These are phyloP conservation scores for Megacollybia marginata DNA, from an alignment of 768 basidiomycete species.

Conservation along the genomic window DNA sequence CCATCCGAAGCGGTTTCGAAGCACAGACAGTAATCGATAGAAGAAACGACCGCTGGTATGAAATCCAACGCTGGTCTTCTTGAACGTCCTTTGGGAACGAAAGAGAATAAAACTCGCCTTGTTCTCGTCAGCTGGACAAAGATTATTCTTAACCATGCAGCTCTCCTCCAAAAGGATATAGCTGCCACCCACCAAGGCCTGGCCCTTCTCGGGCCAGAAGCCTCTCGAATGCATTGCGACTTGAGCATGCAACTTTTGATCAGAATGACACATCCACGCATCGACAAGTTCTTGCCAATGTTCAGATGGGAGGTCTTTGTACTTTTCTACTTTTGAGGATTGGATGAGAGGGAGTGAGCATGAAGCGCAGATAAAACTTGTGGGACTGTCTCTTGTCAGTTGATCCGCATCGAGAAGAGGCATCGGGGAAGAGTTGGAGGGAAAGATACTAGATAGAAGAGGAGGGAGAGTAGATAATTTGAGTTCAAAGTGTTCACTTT, in stretches of 20 bases:
- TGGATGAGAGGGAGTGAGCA: constrained; percentile 76
- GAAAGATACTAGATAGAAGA: constrained; percentile 14
- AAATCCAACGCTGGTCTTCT: constrained; percentile 86
- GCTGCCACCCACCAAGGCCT: constrained; percentile 85
- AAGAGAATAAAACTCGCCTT: constrained; percentile 44
- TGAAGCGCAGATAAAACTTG: constrained; percentile 68
- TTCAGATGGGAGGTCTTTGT: constrained; percentile 87
- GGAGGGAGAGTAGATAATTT: constrained; percentile 43
- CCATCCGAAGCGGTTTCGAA: constrained; percentile 10
- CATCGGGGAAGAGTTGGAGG: constrained; percentile 22
- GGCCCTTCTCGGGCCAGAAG: constrained; percentile 69
- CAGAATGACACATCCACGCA: constrained; percentile 96
- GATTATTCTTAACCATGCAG: constrained; percentile 44
- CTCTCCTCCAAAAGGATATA: constrained; percentile 74
- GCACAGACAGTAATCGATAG: constrained; percentile 1
- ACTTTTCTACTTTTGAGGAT: constrained; percentile 39
- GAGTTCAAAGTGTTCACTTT: constrained; percentile 62
- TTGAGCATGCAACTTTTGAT: constrained; percentile 74
- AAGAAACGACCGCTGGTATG: constrained; percentile 54
- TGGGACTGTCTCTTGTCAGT: constrained; percentile 45
- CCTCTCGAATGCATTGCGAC: constrained; percentile 52
- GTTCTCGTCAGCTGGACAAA: constrained; percentile 33
- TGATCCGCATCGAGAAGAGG: constrained; percentile 68
- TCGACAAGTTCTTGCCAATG: constrained; percentile 97
- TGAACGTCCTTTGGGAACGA: constrained; percentile 50